Evolutionary conservation across 1,284 basidiomycete genomes (phyloP), one percentile per base, ranked within the genome.

Genomic region (Xanthoconium separans): DNA sequence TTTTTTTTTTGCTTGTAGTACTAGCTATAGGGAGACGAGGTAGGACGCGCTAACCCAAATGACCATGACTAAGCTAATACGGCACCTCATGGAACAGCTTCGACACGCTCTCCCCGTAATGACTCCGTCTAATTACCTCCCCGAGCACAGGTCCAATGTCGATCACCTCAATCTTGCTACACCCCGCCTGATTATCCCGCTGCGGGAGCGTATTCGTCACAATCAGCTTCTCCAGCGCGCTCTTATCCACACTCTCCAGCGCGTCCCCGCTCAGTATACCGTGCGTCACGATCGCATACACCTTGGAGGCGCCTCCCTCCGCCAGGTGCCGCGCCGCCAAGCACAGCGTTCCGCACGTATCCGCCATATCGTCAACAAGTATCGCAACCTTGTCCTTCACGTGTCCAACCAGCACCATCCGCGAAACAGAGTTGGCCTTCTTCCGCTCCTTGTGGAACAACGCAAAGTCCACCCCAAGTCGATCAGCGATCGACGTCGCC

Each of bases 391-490:
- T 99, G 72, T 88, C 94, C 65, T 85, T 85, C 60, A 96, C 95
- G 65, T 91, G 86, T 6, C 97, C 97, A 56, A 99, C 97, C 49
- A 99, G 86, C 45, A 99, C 87, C 97, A 99, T 99, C 55, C 97
- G 88, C 49, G 95, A 98, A 20, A 99, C 96, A 67, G 98, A 94
- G 75, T 98, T 99, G 39, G 96, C 97, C 80, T 97, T 98, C 77
- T 98, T 99, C 56, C 97, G 89, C 75, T 99, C 97, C 73, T 99
- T 99, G 85, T 99, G 97, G 82, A 99, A 99, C 54, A 99, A 79
- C 31, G 97, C 97, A 78, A 99, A 99, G 70, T 99, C 97, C 62
- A 98, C 91, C 47, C 96, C 94, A 55, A 99, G 81, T 47, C 94
- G 87, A 74, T 98, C 97, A 16, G 97, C 97, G 62, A 99, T 95